Evolutionary conservation across 495 filamentous ascomycete genomes (phyloP).

Genomic region (Cercophora scortea): DNA sequence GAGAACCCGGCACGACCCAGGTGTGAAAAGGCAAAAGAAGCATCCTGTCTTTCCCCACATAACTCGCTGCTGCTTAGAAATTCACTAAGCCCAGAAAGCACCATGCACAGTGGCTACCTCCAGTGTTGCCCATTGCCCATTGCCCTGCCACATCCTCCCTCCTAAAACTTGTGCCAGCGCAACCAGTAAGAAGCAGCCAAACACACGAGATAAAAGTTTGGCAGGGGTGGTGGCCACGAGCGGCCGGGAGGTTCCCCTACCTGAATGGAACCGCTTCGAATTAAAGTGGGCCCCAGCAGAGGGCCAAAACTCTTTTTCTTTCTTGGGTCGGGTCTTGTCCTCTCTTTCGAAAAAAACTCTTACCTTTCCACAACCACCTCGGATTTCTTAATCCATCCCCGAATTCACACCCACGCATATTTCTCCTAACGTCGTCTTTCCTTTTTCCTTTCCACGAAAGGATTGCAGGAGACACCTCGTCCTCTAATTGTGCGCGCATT

Average conservation of each 20-base stretch:
- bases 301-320: slow-evolving; percentile 28
- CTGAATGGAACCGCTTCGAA: slow-evolving; percentile 23
- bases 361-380: slow-evolving; percentile 12
- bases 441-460: slow-evolving; percentile 34
- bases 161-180: too few species aligned
- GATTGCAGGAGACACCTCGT: slow-evolving; percentile 28
- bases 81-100: neutral
- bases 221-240: neutral
- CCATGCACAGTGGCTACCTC: too few species aligned
- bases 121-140: neutral
- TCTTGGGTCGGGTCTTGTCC: slow-evolving; percentile 18
- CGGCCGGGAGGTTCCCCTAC: neutral
- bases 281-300: slow-evolving; percentile 16
- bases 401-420: slow-evolving; percentile 4
- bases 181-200: too few species aligned
- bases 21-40: too few species aligned
- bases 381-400: slow-evolving; percentile 31
- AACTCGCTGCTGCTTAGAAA: neutral
- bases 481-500: slow-evolving; percentile 17
- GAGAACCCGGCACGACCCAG: too few species aligned
- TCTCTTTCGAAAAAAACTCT: slow-evolving; percentile 20
- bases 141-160: neutral
- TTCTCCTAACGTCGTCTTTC: slow-evolving; percentile 24
- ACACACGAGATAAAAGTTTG: neutral
- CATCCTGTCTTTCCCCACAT: neutral